phyloP scores from a whole-genome alignment of 148 eudicot genomes.

The Limonium bicolor region DNA sequence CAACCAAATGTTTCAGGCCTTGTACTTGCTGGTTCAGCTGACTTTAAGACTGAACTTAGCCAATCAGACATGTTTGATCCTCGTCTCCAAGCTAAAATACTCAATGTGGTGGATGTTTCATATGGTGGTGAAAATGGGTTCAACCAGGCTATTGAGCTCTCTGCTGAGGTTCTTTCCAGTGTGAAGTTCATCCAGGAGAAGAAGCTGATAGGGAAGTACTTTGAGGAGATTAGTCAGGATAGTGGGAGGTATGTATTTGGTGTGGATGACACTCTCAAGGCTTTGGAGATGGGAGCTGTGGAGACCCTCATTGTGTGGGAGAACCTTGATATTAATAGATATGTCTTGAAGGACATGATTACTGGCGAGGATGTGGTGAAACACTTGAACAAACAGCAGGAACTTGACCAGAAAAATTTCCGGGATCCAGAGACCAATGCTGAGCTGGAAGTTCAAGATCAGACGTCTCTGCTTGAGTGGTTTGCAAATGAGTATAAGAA shows the following conservation, averaged over 20 bases:
- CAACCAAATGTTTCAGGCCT: constrained; percentile 10
- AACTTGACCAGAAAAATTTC: constrained; percentile 5
- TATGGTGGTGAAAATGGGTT: constrained; percentile 10
- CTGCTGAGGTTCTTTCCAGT: constrained; percentile 8
- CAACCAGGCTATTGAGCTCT: constrained; percentile 13
- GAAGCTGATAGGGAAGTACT: constrained; percentile 10
- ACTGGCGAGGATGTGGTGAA: constrained; percentile 7
- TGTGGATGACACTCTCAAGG: constrained; percentile 9
- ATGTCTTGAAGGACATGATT: constrained; percentile 1
- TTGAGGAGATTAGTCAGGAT: constrained; percentile 11
- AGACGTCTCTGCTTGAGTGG: constrained; percentile 9
- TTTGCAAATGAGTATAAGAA: constrained; percentile 9
- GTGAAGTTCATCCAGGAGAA: constrained; percentile 12
- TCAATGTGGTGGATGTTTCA: constrained; percentile 11
- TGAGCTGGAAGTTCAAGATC: constrained; percentile 9
- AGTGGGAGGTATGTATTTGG: constrained; percentile 8
- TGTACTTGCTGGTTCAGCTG: constrained; percentile 12
- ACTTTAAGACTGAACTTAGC: constrained; percentile 10
- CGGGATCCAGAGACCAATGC: constrained; percentile 8
- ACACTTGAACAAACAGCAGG: constrained; percentile 8
- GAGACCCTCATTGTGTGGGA: constrained; percentile 12
- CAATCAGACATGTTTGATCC: constrained; percentile 9
- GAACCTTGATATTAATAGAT: constrained; percentile 7
- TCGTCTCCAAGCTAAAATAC: constrained; percentile 9
- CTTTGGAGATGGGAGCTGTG: constrained; percentile 10